phyloP scores from a whole-genome alignment of 176 grass and related monocot species.

The Raddia distichophylla region DNA sequence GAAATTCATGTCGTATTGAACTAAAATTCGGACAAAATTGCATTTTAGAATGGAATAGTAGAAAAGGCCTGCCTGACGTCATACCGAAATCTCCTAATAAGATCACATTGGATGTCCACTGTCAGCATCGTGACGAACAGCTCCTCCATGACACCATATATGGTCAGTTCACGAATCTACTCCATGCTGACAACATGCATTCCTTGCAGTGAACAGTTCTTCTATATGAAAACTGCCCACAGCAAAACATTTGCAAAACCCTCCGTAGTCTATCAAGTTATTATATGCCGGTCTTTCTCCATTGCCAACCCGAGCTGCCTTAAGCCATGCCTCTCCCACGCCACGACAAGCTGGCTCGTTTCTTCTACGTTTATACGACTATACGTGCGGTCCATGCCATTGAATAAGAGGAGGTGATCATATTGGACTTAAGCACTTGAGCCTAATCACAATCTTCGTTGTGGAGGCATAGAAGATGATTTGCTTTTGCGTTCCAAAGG shows the following conservation, averaged over 20 bases:
- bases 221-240: no score
- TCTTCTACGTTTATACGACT: not conserved
- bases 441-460: not conserved
- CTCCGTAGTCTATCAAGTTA: no score
- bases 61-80: not conserved
- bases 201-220: no score
- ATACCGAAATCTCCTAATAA: not conserved
- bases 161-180: not conserved
- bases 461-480: not conserved
- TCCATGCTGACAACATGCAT: no score
- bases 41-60: not conserved
- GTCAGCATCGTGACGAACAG: conserved; percentile 14
- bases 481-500: not conserved
- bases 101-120: conserved; percentile 3
- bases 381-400: not conserved
- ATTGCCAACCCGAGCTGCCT: no score
- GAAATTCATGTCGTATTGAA: not conserved
- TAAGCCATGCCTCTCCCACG: no score
- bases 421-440: conserved; percentile 11
- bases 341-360: not conserved
- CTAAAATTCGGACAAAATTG: not conserved
- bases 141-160: not conserved
- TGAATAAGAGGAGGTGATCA: not conserved
- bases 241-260: no score
- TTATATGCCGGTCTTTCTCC: no score